Evolutionary conservation across 169 alveolate species (phyloP), one percentile per base, ranked within the genome.

Genomic region (Cardiosporidium cionae): DNA sequence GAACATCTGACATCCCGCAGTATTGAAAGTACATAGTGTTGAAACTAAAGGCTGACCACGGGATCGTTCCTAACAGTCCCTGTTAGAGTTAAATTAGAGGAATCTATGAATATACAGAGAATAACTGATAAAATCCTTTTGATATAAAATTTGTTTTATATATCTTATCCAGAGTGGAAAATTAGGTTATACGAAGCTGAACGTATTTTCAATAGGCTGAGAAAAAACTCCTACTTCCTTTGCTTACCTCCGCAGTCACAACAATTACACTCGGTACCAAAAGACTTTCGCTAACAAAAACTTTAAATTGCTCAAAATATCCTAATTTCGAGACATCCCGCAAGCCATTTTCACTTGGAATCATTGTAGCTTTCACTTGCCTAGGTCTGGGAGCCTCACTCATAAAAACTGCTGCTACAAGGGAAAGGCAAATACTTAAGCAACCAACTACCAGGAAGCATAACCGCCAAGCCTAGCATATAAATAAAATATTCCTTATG

Each of bases 21-120:
- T 92, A 92, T 79, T 92, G 97, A 65, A 91, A 79, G 81, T 82
- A 89, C 92, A 91, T 84, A 7, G 93, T 87, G 78, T 89, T 90
- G 81, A 90, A 92, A 52, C 91, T 82, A 65, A 91, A 82, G 31
- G 95, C 93, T 63, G 89, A 69, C 92, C 93, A 91, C 22, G 97
- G 96, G 28, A 91, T 89, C 25, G 95, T 89, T n/a, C 94, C 92
- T 22, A 89, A 77, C 75, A 90, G 73, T 3, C 92, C 92, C 86
- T 90, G 89, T 52, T 83, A n/a, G 66, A 78, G 9, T 3, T 36
- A 4, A 52, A 1, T 2, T 29, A 34, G 36, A 27, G 16, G 58
- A 44, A 44, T 44, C n/a, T 16, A 44, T 44, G 16, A 44, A 44
- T 44, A 44, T 16, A 44, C 16, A 16, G 16, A n/a, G 27, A 16